These are phyloP conservation scores for Aphanomyces cochlioides DNA, from an alignment of 352 stramenopile genomes.

Conservation along the genomic window DNA sequence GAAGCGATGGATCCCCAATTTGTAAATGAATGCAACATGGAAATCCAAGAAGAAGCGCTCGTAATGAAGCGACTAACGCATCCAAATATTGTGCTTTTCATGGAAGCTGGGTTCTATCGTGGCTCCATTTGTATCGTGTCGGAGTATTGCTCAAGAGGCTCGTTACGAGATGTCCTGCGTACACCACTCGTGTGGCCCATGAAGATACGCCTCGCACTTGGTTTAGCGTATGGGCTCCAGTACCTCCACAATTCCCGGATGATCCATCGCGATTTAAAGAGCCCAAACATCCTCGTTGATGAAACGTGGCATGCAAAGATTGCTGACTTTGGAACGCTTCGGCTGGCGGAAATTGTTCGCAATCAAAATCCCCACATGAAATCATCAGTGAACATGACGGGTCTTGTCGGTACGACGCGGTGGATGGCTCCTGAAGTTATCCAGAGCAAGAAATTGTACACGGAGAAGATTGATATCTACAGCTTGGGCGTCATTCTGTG, in stretches of 20 bases:
- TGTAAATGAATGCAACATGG: constrained; percentile 74
- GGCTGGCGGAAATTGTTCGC: constrained; percentile 83
- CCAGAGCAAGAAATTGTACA: constrained; percentile 79
- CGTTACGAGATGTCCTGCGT: constrained; percentile 91
- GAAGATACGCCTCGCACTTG: constrained; percentile 68
- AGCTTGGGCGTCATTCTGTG: constrained; percentile 81
- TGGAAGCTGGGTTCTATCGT: constrained; percentile 82
- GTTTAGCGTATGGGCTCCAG: constrained; percentile 82
- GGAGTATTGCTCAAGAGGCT: constrained; percentile 92
- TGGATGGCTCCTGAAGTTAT: constrained; percentile 90
- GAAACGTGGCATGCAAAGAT: constrained; percentile 89
- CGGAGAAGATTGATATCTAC: constrained; percentile 88
- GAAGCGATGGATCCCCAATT: constrained; percentile 55
- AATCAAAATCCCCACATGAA: constrained; percentile 48
- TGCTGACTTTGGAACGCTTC: constrained; percentile 84
- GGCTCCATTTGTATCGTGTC: constrained; percentile 93
- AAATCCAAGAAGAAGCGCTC: constrained; percentile 78
- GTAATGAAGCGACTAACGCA: constrained; percentile 79
- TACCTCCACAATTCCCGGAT: constrained; percentile 89
- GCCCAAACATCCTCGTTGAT: constrained; percentile 85
- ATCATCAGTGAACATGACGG: constrained; percentile 67
- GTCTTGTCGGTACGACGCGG: constrained; percentile 80
- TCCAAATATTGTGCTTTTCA: constrained; percentile 86
- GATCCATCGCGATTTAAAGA: constrained; percentile 90
- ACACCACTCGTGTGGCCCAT: constrained; percentile 77